Base-by-base conservation (phyloP, 345 rosid genomes). In the Angophora floribunda region DNA sequence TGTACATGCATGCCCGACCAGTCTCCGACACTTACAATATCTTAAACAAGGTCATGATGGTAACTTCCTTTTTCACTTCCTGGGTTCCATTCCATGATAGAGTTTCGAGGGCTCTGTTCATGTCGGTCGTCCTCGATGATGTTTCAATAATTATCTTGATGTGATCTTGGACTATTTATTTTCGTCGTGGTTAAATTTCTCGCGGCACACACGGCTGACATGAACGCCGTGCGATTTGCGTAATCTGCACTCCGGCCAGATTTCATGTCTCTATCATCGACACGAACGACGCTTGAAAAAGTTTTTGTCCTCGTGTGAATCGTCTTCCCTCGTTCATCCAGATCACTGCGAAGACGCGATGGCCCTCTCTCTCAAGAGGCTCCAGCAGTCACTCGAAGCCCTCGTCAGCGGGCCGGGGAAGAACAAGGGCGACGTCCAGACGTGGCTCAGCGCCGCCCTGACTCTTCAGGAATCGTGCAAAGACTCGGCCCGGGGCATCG, bases 401-500 rank as follows among this genome's bases (percentile, higher is more conserved):
- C 90, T 95, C 41, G 41, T 36, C 11, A 85, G 87, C 30, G 91
- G 92, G 87, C 95, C 52, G 24, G 61, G 24, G 17, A 88, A 90
- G 61, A 90, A 90, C 90, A 95, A 93, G 87, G 85, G 89, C 47
- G 94, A 97, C 92, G 59, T 96, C 53, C 94, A 93, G 88, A 95
- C 99, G 51, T 97, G 97, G 97, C 91, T 97, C 45, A 95, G 97
- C 47, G 96, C 99, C 14, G 97, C 94, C 86, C 28, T 96, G 88
- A 94, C 98, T 12, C 93, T 91, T 91, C 97, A 95, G 87, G 94
- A 95, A 91, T 86, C 96, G 30, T 97, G 99, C 92, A 95, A 94
- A 88, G 99, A 94, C 90, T 94, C 94, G 6, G 67, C 89, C 52
- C 89, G 89, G 65, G 86, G 51, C 86, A 87, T 87, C 30, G 50